Conservation (phyloP, 176 grass and related monocot genomes). For the Areca catechu region DNA sequence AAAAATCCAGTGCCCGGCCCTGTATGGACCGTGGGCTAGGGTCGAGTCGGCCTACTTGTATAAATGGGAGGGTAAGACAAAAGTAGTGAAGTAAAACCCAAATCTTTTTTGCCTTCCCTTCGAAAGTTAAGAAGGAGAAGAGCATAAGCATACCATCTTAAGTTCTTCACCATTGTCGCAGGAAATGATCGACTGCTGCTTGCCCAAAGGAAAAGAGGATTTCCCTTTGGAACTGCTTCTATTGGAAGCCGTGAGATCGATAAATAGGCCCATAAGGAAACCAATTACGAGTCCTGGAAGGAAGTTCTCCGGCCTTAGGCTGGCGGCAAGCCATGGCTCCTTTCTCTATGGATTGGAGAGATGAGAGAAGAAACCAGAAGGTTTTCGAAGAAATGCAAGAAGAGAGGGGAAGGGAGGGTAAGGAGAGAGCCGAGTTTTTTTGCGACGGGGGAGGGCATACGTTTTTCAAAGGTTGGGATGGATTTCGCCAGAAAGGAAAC, state of each 20-base stretch:
- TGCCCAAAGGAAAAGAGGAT: slow-evolving; percentile 26
- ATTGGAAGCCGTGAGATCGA: slow-evolving; percentile 53
- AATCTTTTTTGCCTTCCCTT: no score
- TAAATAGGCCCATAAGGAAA: slow-evolving; percentile 58
- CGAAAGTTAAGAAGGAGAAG: not conserved
- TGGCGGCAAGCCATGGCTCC: slow-evolving; percentile 77
- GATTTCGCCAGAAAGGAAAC: slow-evolving; percentile 27
- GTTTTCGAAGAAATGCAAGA: no score
- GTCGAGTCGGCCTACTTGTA: no score
- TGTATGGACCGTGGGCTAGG: no score
- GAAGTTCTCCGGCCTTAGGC: slow-evolving; percentile 52
- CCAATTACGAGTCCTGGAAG: slow-evolving; percentile 65
- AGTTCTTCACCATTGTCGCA: slow-evolving; percentile 50
- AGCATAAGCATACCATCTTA: slow-evolving; percentile 50
- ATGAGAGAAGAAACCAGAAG: no score
- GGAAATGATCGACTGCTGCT: slow-evolving; percentile 23
- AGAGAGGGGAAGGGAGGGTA: no score
- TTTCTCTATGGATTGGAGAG: slow-evolving; percentile 18
- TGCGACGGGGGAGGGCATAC: not conserved
- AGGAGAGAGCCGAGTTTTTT: no score
- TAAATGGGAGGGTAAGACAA: no score
- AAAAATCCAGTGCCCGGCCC: no score
- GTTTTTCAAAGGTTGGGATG: slow-evolving; percentile 22
- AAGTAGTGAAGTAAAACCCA: no score
- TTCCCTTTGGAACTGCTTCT: slow-evolving; percentile 15